These are phyloP conservation scores for Boletus reticulatus DNA, from an alignment of 768 basidiomycete species.

Conservation along the genomic window DNA sequence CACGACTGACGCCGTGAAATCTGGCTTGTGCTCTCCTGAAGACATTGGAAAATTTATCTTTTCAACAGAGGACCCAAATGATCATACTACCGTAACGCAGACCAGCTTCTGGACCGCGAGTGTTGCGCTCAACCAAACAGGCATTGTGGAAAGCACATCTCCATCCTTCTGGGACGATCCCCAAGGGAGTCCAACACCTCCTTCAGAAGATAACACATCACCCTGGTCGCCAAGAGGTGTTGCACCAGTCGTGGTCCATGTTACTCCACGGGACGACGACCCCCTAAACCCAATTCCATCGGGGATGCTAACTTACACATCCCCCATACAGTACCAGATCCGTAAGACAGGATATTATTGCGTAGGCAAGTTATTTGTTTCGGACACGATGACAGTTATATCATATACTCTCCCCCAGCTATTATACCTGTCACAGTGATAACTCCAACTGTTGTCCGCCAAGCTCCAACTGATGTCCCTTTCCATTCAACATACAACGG, in stretches of 20 bases:
- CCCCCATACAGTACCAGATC: constrained; percentile 81
- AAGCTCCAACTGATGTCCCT: constrained; percentile 49
- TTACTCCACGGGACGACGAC: constrained; percentile 21
- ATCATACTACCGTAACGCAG: constrained; percentile 55
- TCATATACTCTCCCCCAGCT: constrained; percentile 43
- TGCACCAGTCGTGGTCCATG: constrained; percentile 7
- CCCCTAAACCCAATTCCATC: constrained; percentile 48
- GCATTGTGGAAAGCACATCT: constrained; percentile 8
- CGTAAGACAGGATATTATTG: constrained; percentile 93
- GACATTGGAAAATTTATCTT: constrained; percentile 92
- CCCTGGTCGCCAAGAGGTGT: constrained; percentile 43
- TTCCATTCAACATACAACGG: constrained; percentile 80
- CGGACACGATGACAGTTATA: not conserved
- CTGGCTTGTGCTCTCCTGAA: constrained; percentile 63
- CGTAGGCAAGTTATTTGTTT: constrained; percentile 63
- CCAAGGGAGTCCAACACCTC: constrained; percentile 55
- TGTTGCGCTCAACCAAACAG: constrained; percentile 53
- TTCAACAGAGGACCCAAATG: constrained; percentile 49
- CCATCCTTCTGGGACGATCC: constrained; percentile 58
- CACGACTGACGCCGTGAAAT: constrained; percentile 73
- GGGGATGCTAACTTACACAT: constrained; percentile 53
- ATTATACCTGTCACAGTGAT: constrained; percentile 88
- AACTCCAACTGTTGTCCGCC: constrained; percentile 31
- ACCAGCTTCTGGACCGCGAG: constrained; percentile 90
- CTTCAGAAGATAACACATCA: constrained; percentile 44